Evolutionary conservation across 768 basidiomycete genomes (phyloP).

Genomic region (Epithele typhae): DNA sequence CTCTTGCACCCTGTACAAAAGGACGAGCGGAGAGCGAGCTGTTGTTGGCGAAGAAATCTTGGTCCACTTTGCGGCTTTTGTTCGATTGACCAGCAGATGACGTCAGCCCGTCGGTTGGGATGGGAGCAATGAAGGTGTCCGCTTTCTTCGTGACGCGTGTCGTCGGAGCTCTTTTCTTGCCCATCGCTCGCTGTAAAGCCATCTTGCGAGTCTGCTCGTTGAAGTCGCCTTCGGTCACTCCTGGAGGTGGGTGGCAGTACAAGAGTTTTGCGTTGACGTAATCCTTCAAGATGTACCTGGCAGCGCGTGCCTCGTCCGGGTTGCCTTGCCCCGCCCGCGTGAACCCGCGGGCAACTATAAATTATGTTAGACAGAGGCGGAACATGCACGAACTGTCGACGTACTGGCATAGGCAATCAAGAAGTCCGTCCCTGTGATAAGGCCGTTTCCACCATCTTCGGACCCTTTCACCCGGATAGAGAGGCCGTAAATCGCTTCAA

Average conservation of each 20-base stretch:
- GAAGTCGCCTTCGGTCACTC: constrained; percentile 58
- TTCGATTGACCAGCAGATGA: constrained; percentile 25
- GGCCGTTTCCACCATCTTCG: constrained; percentile 85
- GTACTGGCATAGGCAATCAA: constrained; percentile 89
- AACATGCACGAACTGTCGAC: constrained; percentile 34
- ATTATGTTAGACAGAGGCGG: constrained; percentile 10
- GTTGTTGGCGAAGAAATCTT: constrained; percentile 72
- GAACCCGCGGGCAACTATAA: constrained; percentile 85
- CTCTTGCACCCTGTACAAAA: constrained; percentile 56
- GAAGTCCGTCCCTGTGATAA: constrained; percentile 72
- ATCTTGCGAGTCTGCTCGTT: constrained; percentile 67
- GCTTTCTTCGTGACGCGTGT: constrained; percentile 84
- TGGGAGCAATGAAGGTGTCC: constrained; percentile 68
- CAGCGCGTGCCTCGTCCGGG: constrained; percentile 93
- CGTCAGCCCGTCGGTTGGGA: constrained; percentile 27
- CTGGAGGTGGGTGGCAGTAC: constrained; percentile 88
- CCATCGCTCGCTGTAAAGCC: constrained; percentile 51
- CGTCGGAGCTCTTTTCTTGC: constrained; percentile 86
- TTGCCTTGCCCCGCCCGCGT: constrained; percentile 93
- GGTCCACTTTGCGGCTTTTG: constrained; percentile 71
- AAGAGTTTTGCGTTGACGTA: constrained; percentile 93
- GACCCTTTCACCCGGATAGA: constrained; percentile 54
- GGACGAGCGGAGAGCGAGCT: constrained; percentile 51
- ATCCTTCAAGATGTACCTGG: constrained; percentile 91
- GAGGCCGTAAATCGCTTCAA: constrained; percentile 91